Base-by-base conservation (phyloP, 441 rosid genomes). In the Isatis lusitanica region DNA sequence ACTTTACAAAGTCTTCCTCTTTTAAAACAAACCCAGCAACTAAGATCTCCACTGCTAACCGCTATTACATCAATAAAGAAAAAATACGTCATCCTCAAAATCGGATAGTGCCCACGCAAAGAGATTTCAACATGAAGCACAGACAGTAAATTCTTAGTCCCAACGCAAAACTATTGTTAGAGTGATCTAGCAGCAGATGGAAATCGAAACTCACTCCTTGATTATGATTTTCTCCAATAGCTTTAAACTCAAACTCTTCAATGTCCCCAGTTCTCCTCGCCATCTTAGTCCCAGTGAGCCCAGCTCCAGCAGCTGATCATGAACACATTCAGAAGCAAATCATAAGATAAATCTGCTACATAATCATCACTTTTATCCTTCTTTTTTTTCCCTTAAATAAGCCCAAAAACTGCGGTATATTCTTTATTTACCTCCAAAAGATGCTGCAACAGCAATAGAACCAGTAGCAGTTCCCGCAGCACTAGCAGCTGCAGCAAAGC, bases 401-500 rank as follows among this genome's bases (percentile, higher is more conserved):
- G 33, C 64, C 15, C 68, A 16, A 47, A 33, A 48, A 52, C 3
- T 58, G 16, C 21, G 70, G 36, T 38, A 30, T 36, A 46, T 8
- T 38, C 9, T 50, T 26, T 9, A 15, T 24, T 78, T 79, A 93
- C 97, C 98, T 89, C 98, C 98, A 84, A 91, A 93, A 46, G 97
- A 91, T 68, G 96, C 96, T 53, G 97, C 97, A 75, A 93, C 90
- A 63, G 92, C 97, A 85, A 85, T 89, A 80, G 98, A 89, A 65
- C 98, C 98, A 76, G 87, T 90, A 73, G 85, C 87, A 55, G 91
- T 85, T 88, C 97, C 97, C 13, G 97, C 92, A 73, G 97, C 97
- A 79, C 84, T 91, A 60, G 97, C 98, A 73, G 89, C 98, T 58
- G 97, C 98, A 57, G 97, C 90, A 80, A 89, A 91, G 68, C 97